Base-by-base conservation (phyloP, 2,329 filamentous ascomycete species). In the Neopestalotiopsis sp. region DNA sequence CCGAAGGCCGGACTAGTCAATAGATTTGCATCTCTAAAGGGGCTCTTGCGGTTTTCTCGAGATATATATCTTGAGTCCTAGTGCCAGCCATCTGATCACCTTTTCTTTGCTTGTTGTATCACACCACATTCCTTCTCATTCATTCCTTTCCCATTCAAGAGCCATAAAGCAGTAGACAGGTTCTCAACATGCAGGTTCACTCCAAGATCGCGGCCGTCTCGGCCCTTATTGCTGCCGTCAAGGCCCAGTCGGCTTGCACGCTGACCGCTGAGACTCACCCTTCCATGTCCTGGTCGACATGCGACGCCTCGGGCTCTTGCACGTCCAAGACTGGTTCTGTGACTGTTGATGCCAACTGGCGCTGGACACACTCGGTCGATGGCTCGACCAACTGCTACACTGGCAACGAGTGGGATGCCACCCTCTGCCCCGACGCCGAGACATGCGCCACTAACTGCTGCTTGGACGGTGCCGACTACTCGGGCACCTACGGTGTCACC, bases 291-390 rank as follows among this genome's bases (percentile, higher is more conserved):
- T 84, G 83, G 80, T 76, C 82, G 70, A 78, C 80, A 69, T 87
- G 84, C 74, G 78, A 82, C 14, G 73, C 74, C 2, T 78, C 74
- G 28, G 82, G 82, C 61, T 78, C 77, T 67, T 87, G 85, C 76
- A 81, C 79, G 6, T 78, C 76, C 24, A 78, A 82, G 71, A 74
- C 75, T 57, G 83, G 82, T 57, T 81, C 81, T 49, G 80, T 87
- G 57, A 81, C 83, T 52, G 74, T 87, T 71, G 85, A 87, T 70
- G 72, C 84, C 69, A 86, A 86, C 77, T 86, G 84, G 84, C 83
- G 84, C 69, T 87, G 85, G 85, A 77, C 85, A 65, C 84, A 86
- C 77, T 72, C 75, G 20, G 75, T 76, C 20, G 68, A 71, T 12
- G 78, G 78, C 34, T 80, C 76, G 71, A 83, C 79, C 71, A 86